Base-by-base conservation (phyloP, 2,329 filamentous ascomycete genomes). In the Paraphoma chrysanthemicola region DNA sequence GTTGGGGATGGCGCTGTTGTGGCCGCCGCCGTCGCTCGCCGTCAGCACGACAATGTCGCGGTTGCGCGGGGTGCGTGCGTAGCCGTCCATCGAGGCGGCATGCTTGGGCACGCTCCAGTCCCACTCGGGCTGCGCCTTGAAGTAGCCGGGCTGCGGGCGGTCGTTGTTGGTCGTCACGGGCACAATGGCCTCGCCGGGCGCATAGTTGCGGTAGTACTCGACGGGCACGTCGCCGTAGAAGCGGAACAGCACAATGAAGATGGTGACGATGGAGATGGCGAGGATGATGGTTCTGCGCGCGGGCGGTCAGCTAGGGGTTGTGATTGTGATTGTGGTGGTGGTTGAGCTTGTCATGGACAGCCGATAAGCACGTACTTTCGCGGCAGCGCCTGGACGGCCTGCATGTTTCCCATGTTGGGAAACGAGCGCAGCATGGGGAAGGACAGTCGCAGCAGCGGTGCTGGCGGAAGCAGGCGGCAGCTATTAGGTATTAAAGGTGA, bases 1-100 rank as follows among this genome's bases (percentile, higher is more conserved):
- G 41, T 77, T 72, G 29, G 70, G 66, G 47, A 79, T 78, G 6
- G 70, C 74, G 53, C 74, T 75, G 54, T 79, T 78, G 67, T 79
- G 77, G 36, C 77, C 77, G 51, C 73, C 73, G 30, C 77, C 77
- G 51, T 79, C 77, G 46, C 75, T 75, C 10, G 77, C 77, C 23
- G 76, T 78, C 52, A 79, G 62, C n/a, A 79, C 60, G 14, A 79
- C 63, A 14, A 79, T 64, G 41, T 79, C 71, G 9, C 68, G 60
- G 14, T 75, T 74, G 9, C 67, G 62, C 1, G 76, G 76, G 6
- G 51, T 69, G 56, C 61, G 72, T 59, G 60, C 66, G 60, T 64
- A 76, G 42, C 68, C 68, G 10, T 69, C 60, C 68, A 57, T 76
- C 29, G 59, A 61, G 18, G 59, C 64, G 51, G 62, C 69, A 49